A percentile compares a stretch with the other conserved stretches of the same genome.
phyloP scores from a whole-genome alignment of 768 basidiomycete genomes.

The Postia placenta region DNA sequence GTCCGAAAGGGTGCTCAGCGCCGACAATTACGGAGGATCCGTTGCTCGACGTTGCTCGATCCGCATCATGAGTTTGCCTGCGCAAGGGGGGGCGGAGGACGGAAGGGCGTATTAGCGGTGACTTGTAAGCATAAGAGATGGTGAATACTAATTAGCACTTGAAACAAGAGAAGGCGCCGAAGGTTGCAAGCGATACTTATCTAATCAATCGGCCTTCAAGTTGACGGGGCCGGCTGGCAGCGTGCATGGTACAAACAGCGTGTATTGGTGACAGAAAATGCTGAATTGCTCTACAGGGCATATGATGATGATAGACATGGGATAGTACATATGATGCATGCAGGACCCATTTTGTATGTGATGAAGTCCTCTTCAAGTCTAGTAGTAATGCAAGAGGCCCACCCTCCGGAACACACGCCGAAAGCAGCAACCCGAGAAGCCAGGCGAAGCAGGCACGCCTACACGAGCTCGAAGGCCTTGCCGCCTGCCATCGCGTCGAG shows the following conservation, averaged over 20 bases:
- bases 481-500: conserved; percentile 57
- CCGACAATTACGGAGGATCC: too few species aligned
- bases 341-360: not conserved
- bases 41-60: too few species aligned
- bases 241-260: too few species aligned
- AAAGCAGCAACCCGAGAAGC: not conserved
- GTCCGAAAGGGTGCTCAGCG: not conserved
- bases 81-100: too few species aligned
- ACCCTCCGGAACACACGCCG: not conserved
- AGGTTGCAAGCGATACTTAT: too few species aligned
- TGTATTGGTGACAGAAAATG: not conserved
- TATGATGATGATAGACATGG: not conserved
- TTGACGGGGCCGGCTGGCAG: too few species aligned
- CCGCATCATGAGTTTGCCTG: too few species aligned
- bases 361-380: not conserved
- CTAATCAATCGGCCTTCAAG: too few species aligned
- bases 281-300: not conserved
- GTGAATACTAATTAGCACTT: too few species aligned
- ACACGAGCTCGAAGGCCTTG: conserved; percentile 49
- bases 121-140: too few species aligned
- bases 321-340: not conserved
- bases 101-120: too few species aligned
- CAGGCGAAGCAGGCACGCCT: conserved; percentile 18
- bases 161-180: too few species aligned
- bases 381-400: not conserved